These are phyloP conservation scores for Nephelium lappaceum DNA, from an alignment of 345 rosid species.

Conservation along the genomic window DNA sequence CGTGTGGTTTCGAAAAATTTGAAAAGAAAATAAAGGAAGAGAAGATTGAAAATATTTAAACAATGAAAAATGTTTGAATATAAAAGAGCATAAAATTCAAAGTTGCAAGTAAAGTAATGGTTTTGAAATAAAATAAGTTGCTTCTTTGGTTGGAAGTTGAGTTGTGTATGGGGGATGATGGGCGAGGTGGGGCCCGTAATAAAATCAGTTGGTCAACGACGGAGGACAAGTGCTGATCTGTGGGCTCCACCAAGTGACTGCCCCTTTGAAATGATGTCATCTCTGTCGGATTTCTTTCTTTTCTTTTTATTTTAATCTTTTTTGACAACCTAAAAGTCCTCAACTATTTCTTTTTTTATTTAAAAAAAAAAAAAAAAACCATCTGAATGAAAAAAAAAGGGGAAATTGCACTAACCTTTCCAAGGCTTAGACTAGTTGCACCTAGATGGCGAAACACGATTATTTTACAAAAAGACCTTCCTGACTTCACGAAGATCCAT, in stretches of 20 bases:
- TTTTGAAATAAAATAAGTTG: not conserved
- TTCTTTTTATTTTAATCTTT: not conserved
- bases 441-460: too few species aligned
- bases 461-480: too few species aligned
- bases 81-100: not conserved
- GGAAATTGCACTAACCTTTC: too few species aligned
- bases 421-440: too few species aligned
- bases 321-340: not conserved
- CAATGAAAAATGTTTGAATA: too few species aligned
- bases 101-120: not conserved
- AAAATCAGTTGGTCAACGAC: conserved; percentile 41
- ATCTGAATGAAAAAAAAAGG: too few species aligned
- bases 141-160: not conserved
- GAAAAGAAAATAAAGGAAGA: too few species aligned
- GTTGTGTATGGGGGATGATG: not conserved
- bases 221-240: conserved; percentile 19
- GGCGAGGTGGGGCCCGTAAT: conserved; percentile 25
- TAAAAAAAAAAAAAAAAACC: too few species aligned
- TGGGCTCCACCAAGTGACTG: conserved; percentile 23
- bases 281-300: conserved; percentile 24
- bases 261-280: conserved; percentile 28
- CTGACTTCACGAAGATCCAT: too few species aligned
- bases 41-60: too few species aligned
- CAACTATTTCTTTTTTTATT: not conserved
- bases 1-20: too few species aligned